Conservation (phyloP, 495 filamentous ascomycete genomes). For the Trypethelium eluteriae region DNA sequence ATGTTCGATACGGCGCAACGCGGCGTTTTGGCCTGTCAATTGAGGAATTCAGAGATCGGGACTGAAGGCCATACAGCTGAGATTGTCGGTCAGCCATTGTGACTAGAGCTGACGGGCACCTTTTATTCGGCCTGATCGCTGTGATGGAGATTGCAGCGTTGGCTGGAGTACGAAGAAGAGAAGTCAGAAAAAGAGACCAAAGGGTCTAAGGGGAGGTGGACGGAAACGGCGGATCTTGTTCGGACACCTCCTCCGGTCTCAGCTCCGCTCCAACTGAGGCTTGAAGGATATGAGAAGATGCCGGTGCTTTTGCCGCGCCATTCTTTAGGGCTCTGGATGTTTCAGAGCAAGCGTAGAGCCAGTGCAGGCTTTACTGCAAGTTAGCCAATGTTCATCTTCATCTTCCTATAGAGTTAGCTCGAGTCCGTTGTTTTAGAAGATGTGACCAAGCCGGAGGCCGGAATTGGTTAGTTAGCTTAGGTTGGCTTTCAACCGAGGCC, state of each 20-base stretch:
- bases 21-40: background rate
- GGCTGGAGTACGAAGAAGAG: conserved; percentile 23
- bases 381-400: background rate
- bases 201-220: background rate
- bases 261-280: background rate
- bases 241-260: conserved; percentile 1
- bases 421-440: background rate
- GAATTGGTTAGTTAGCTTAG: background rate
- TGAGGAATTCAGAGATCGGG: conserved; percentile 3
- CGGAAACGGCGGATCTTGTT: background rate
- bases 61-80: background rate
- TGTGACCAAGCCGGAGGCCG: background rate
- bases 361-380: background rate
- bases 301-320: no score
- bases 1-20: conserved; percentile 19
- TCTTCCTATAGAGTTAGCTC: background rate
- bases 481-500: conserved; percentile 1
- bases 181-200: conserved; percentile 2
- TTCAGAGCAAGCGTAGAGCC: background rate
- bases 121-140: conserved; percentile 20
- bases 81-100: conserved; percentile 16
- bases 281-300: no score
- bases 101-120: conserved; percentile 2
- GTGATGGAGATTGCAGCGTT: conserved; percentile 28
- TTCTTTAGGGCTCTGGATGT: background rate